Conservation (phyloP, 306 rosid genomes). For the Parietaria judaica region DNA sequence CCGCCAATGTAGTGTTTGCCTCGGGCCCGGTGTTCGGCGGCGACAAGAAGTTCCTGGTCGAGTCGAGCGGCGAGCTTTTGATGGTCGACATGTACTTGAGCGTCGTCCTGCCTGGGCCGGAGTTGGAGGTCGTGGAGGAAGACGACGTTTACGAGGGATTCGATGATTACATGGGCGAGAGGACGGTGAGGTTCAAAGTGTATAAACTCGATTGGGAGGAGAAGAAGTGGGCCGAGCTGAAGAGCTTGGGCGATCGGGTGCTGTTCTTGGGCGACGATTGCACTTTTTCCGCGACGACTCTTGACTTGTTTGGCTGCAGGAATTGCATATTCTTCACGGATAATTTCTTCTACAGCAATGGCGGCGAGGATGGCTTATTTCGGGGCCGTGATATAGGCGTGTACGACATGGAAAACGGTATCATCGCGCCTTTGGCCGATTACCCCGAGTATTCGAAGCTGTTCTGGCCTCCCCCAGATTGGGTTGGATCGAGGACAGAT, state of each 20-base stretch:
- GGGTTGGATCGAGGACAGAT: slow-evolving; percentile 27
- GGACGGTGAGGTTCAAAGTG: slow-evolving; percentile 44
- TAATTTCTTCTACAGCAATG: slow-evolving; percentile 24
- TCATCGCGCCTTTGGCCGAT: slow-evolving; percentile 38
- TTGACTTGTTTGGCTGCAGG: slow-evolving; percentile 31
- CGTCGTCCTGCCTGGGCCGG: slow-evolving; percentile 5
- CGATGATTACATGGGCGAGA: slow-evolving; percentile 35
- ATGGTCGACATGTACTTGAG: slow-evolving; percentile 55
- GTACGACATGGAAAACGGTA: slow-evolving; percentile 37
- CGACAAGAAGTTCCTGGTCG: slow-evolving; percentile 73
- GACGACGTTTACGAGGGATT: slow-evolving; percentile 18
- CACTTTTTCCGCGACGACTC: slow-evolving; percentile 46
- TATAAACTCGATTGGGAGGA: slow-evolving; percentile 34
- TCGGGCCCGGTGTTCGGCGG: slow-evolving; percentile 78
- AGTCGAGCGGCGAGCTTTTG: slow-evolving; percentile 46
- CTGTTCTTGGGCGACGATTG: slow-evolving; percentile 73
- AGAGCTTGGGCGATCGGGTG: slow-evolving; percentile 47
- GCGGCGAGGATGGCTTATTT: slow-evolving; percentile 26
- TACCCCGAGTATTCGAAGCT: slow-evolving; percentile 38
- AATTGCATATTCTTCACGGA: slow-evolving; percentile 57
- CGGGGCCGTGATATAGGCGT: slow-evolving; percentile 42
- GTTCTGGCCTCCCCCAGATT: slow-evolving; percentile 73
- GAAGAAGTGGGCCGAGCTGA: slow-evolving; percentile 49
- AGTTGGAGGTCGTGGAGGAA: background rate
- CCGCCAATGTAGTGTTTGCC: slow-evolving; percentile 22